Evolutionary conservation across 768 basidiomycete genomes (phyloP).

Genomic region (Boletus sensibilis): DNA sequence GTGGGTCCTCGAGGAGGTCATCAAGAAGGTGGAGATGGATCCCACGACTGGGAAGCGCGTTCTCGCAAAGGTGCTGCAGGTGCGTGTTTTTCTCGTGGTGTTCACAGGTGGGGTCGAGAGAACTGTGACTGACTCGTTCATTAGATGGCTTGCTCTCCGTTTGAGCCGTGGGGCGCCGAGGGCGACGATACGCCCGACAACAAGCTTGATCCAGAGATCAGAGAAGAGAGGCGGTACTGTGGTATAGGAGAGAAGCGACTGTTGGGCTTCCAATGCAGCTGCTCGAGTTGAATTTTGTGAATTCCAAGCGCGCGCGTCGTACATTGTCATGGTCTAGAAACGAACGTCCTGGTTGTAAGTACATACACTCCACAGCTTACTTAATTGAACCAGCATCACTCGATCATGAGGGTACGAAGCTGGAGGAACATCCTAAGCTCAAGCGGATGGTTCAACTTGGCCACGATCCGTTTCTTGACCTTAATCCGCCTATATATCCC

Average conservation of each 20-base stretch:
- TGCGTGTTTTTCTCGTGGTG: slow-evolving; percentile 36
- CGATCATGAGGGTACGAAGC: slow-evolving; percentile 20
- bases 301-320: neutral
- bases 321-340: neutral
- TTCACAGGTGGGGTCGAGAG: neutral
- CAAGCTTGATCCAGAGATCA: slow-evolving; percentile 55
- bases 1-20: slow-evolving; percentile 95
- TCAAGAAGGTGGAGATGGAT: slow-evolving; percentile 70
- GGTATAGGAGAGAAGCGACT: slow-evolving; percentile 70
- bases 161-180: slow-evolving; percentile 85
- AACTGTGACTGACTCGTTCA: neutral
- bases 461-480: slow-evolving; percentile 22
- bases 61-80: slow-evolving; percentile 80
- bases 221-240: slow-evolving; percentile 74
- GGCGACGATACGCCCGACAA: slow-evolving; percentile 43
- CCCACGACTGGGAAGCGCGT: slow-evolving; percentile 58
- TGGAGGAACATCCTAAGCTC: slow-evolving; percentile 16
- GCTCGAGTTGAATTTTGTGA: slow-evolving; percentile 61
- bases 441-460: slow-evolving; percentile 15
- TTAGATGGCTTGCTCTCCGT: slow-evolving; percentile 87
- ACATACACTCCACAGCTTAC: neutral
- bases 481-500: slow-evolving; percentile 18
- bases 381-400: slow-evolving; percentile 1
- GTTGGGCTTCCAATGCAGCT: slow-evolving; percentile 92
- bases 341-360: neutral